A percentile compares a stretch with the other conserved stretches of the same genome.
Conservation (phyloP, 495 filamentous ascomycete genomes). For the Entonaema liquescens region DNA sequence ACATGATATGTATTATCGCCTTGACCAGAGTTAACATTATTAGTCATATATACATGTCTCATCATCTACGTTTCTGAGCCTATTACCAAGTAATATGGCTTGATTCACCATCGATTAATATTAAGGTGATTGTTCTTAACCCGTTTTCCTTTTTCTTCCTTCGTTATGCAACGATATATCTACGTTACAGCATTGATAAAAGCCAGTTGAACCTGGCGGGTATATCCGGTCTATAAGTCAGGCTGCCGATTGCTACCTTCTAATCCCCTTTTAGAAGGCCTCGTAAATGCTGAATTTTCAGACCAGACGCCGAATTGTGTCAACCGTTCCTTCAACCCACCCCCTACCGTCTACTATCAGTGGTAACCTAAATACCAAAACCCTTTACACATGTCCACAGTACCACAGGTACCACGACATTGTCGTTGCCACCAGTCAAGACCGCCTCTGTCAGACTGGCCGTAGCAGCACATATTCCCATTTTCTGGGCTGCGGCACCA, state of each 20-base stretch:
- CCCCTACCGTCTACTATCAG: not conserved
- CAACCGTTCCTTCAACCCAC: slow-evolving; percentile 24
- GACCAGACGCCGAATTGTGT: too few species aligned
- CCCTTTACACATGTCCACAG: slow-evolving; percentile 90
- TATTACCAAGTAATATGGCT: not conserved
- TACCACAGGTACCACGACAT: slow-evolving; percentile 95
- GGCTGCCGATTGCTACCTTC: not conserved
- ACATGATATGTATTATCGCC: too few species aligned
- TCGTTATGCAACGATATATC: not conserved
- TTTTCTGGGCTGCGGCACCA: slow-evolving; percentile 57
- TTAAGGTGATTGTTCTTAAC: not conserved
- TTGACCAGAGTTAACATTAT: not conserved
- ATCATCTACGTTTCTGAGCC: not conserved
- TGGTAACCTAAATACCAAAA: slow-evolving; percentile 64
- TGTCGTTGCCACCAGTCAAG: slow-evolving; percentile 97
- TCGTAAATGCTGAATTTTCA: slow-evolving; percentile 3
- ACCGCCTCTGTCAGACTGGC: slow-evolving; percentile 95
- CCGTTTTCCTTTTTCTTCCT: not conserved
- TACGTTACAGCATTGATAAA: not conserved
- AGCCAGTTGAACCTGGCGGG: not conserved
- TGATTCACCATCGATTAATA: not conserved
- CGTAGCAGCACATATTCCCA: slow-evolving; percentile 73
- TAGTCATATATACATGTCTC: not conserved
- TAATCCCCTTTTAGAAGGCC: not conserved
- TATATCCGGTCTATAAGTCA: not conserved